A percentile compares a stretch with the other conserved stretches of the same genome.
Conservation (phyloP, 768 basidiomycete genomes). For the Hypholoma sublateritium region DNA sequence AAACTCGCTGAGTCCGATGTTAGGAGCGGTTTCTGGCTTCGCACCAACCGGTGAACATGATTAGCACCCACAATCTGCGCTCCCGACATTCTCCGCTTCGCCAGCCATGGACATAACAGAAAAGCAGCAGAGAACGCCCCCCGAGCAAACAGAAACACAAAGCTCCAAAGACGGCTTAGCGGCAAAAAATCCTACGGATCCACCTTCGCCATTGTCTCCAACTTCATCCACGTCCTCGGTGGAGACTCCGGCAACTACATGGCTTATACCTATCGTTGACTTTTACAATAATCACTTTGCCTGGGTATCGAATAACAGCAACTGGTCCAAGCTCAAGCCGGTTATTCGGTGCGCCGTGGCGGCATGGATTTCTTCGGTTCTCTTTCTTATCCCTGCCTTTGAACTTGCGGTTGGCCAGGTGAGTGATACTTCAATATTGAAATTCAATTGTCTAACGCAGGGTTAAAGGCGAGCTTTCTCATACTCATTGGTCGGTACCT, state of each 20-base stretch:
- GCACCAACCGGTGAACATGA: too few species aligned
- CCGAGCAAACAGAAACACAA: too few species aligned
- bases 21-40: too few species aligned
- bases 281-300: constrained; percentile 13
- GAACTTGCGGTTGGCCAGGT: constrained; percentile 60
- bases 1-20: too few species aligned
- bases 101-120: too few species aligned
- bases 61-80: too few species aligned
- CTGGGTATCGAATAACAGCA: constrained; percentile 62
- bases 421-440: constrained; percentile 9
- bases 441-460: neutral
- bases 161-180: too few species aligned
- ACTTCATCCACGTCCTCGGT: too few species aligned
- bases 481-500: constrained; percentile 52
- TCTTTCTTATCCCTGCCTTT: constrained; percentile 57
- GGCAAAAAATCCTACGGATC: too few species aligned
- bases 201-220: too few species aligned
- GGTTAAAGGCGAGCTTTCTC: constrained; percentile 56
- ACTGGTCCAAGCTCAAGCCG: constrained; percentile 60
- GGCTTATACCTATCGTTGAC: neutral
- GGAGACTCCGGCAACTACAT: neutral
- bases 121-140: too few species aligned
- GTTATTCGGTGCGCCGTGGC: constrained; percentile 60
- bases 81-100: too few species aligned
- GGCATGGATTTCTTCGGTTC: constrained; percentile 58